phyloP scores from a whole-genome alignment of 805 yeast species.

The Metschnikowia orientalis region DNA sequence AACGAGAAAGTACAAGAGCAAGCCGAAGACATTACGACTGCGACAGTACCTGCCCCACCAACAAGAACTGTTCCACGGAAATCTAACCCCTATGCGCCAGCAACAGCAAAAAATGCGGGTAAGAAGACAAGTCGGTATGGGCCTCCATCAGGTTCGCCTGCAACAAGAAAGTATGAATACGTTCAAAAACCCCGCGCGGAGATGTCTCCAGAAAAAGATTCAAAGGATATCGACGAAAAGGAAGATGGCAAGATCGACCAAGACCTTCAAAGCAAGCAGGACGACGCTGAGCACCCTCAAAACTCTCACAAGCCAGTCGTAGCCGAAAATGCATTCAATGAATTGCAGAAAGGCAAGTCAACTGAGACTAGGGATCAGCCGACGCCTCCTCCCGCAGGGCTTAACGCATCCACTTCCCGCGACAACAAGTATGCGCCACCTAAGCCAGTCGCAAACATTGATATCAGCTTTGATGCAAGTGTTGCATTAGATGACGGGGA shows the following conservation, averaged over 20 bases:
- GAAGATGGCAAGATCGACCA: background rate
- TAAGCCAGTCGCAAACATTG: constrained; percentile 22
- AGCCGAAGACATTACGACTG: constrained; percentile 2
- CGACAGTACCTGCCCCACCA: constrained; percentile 15
- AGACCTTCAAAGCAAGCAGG: background rate
- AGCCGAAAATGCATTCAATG: no score
- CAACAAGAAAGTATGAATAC: constrained; percentile 8
- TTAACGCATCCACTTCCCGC: background rate
- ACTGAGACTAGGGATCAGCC: no score
- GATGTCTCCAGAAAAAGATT: constrained; percentile 1
- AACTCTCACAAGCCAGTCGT: no score
- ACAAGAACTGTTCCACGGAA: constrained; percentile 3
- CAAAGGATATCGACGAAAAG: background rate
- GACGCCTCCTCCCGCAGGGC: background rate
- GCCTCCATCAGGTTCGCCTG: constrained; percentile 7
- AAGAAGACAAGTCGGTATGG: constrained; percentile 15
- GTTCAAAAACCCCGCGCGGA: constrained; percentile 4
- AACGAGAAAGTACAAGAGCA: no score
- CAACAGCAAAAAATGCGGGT: constrained; percentile 11
- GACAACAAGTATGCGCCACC: constrained; percentile 5
- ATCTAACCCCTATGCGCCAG: constrained; percentile 39
- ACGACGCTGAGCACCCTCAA: no score
- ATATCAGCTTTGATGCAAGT: constrained; percentile 30
- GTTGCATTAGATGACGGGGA: constrained; percentile 6
- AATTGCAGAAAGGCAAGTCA: no score